Percentiles rank a stretch among this genome's conserved stretches.
These are phyloP conservation scores for Trapa incisa DNA, from an alignment of 345 rosid species.

Conservation along the genomic window DNA sequence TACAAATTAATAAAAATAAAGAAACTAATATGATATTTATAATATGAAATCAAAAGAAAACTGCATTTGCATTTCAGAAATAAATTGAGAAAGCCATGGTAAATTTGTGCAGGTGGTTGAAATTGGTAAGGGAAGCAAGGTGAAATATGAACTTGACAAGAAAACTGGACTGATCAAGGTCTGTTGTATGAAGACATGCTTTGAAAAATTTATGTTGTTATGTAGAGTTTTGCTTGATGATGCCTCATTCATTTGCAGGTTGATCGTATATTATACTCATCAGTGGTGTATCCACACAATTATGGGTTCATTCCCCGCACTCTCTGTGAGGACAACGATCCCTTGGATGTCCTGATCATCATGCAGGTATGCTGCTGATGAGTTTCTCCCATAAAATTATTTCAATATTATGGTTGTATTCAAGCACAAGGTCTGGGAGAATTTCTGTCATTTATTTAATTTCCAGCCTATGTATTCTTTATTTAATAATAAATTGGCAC, in stretches of 20 bases:
- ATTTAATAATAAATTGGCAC: not conserved
- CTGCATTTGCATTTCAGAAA: not conserved
- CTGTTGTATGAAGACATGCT: not conserved
- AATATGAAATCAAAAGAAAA: not conserved
- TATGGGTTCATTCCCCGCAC: conserved; percentile 47
- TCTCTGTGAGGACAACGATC: conserved; percentile 47
- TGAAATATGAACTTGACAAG: conserved; percentile 97
- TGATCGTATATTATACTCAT: conserved; percentile 36
- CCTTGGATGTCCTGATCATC: conserved; percentile 38
- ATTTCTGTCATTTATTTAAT: not conserved
- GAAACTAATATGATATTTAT: not conserved
- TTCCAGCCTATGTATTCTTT: not conserved
- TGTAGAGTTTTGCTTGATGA: not conserved
- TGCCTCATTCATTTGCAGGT: conserved; percentile 19
- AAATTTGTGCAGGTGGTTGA: conserved; percentile 62
- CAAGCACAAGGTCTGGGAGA: not conserved
- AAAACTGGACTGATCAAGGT: conserved; percentile 94
- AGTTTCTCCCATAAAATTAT: conserved; percentile 8
- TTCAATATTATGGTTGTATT: not conserved
- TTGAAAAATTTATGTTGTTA: no score
- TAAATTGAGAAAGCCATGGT: not conserved
- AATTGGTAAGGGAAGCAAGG: conserved; percentile 92
- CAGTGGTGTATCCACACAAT: conserved; percentile 91
- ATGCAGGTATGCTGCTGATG: conserved; percentile 46
- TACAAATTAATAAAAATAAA: not conserved